These are phyloP conservation scores for Achaetomium macrosporum DNA, from an alignment of 2,329 filamentous ascomycete genomes.

Conservation along the genomic window DNA sequence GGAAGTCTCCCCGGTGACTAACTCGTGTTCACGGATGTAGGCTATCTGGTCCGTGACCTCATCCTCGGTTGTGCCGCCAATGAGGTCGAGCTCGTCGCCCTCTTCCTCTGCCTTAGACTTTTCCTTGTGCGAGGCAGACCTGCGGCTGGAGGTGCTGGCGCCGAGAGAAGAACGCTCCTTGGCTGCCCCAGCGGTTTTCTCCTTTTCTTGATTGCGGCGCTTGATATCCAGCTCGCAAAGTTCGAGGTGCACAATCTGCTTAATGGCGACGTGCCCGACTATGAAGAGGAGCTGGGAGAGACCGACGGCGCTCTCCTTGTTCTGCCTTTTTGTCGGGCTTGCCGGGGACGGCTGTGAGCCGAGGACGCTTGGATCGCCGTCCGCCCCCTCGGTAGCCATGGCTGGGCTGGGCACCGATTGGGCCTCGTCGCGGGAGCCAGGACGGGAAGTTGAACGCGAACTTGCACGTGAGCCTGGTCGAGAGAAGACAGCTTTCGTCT, in stretches of 20 bases:
- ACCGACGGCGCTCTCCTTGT: conserved; percentile 64
- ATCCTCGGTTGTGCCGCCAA: conserved; percentile 92
- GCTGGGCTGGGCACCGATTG: conserved; percentile 30
- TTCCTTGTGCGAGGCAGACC: conserved; percentile 29
- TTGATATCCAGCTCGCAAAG: conserved; percentile 98
- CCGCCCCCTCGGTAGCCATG: conserved; percentile 28
- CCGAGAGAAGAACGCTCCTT: conserved; percentile 32
- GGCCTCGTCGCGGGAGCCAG: conserved; percentile 42
- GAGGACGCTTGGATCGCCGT: conserved; percentile 23
- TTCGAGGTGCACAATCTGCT: conserved; percentile 97
- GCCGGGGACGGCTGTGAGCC: conserved; percentile 27
- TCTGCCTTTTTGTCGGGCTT: conserved; percentile 36
- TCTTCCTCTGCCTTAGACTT: conserved; percentile 49
- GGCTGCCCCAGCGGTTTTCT: conserved; percentile 52
- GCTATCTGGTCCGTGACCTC: conserved; percentile 85
- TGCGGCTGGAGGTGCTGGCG: conserved; percentile 31
- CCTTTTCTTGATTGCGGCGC: conserved; percentile 84
- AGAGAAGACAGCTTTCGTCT: conserved; percentile 74
- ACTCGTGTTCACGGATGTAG: conserved; percentile 76
- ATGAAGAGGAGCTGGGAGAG: conserved; percentile 91
- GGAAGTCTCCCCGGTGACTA: conserved; percentile 76
- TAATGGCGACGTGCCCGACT: conserved; percentile 93
- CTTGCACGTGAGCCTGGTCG: conserved; percentile 39
- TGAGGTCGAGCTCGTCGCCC: conserved; percentile 87
- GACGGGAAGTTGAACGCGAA: conserved; percentile 46